Percentiles rank a stretch among this genome's conserved stretches.
Conservation (phyloP, 805 yeast genomes). For the Lachancea meyersii region DNA sequence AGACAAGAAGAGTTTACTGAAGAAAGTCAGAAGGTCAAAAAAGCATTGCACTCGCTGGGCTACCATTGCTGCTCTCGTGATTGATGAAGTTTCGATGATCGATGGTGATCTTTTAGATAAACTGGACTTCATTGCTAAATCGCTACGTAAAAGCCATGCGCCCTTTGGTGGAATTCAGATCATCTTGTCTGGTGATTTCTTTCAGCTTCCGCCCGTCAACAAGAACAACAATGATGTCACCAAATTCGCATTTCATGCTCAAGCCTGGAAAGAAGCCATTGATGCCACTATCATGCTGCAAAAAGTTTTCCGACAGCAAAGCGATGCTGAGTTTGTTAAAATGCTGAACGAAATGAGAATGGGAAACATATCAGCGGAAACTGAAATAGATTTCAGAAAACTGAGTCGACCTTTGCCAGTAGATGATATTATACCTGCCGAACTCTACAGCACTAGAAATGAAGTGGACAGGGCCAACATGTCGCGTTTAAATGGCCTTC, state of each 20-base stretch:
- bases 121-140: constrained; percentile 53
- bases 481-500: constrained; percentile 40
- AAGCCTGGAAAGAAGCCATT: constrained; percentile 56
- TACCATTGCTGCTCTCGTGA: constrained; percentile 49
- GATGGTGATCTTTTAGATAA: constrained; percentile 64
- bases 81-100: constrained; percentile 79
- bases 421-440: constrained; percentile 66
- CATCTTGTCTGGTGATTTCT: constrained; percentile 74
- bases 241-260: constrained; percentile 59
- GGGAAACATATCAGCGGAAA: constrained; percentile 48
- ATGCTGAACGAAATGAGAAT: constrained; percentile 72
- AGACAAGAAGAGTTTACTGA: constrained; percentile 39
- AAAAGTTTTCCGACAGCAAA: constrained; percentile 71
- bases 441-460: constrained; percentile 61
- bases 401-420: constrained; percentile 48
- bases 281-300: constrained; percentile 50
- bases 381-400: constrained; percentile 44
- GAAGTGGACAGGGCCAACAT: constrained; percentile 68
- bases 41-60: constrained; percentile 51
- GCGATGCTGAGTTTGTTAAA: constrained; percentile 59
- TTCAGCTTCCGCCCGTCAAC: constrained; percentile 64
- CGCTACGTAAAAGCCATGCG: constrained; percentile 36
- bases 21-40: constrained; percentile 48
- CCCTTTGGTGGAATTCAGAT: constrained; percentile 83
- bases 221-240: constrained; percentile 29